Conservation (phyloP, 2,329 filamentous ascomycete species). For the Sarocladiaceae sp. region DNA sequence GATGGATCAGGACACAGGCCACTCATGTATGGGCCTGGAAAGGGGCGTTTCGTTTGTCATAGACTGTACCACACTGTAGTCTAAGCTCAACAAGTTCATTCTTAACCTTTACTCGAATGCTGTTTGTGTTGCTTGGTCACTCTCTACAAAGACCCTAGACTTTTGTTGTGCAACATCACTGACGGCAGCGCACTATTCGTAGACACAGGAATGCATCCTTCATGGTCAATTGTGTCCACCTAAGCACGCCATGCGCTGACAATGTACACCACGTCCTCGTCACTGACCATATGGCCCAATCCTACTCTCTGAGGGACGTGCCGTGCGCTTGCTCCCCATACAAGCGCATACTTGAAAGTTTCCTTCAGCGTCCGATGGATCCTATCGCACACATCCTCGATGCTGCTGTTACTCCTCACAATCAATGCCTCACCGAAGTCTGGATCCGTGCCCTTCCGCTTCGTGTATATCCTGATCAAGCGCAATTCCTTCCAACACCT, state of each 20-base stretch:
- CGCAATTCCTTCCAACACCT: slow-evolving; percentile 90
- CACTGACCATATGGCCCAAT: slow-evolving; percentile 68
- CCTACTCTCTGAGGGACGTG: slow-evolving; percentile 94
- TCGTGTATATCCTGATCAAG: slow-evolving; percentile 91
- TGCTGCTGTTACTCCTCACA: slow-evolving; percentile 77
- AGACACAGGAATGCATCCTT: too few relatives aligned
- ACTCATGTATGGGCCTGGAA: not conserved
- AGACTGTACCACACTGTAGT: slow-evolving; percentile 6
- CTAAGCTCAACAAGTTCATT: too few relatives aligned
- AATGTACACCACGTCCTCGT: slow-evolving; percentile 65
- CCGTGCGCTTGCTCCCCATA: slow-evolving; percentile 94
- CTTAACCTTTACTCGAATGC: too few relatives aligned
- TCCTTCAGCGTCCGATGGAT: slow-evolving; percentile 94
- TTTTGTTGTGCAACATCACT: too few relatives aligned
- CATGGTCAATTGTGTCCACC: slow-evolving; percentile 11
- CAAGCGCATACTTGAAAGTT: slow-evolving; percentile 96
- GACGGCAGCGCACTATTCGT: too few relatives aligned
- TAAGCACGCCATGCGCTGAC: slow-evolving; percentile 58
- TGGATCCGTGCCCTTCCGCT: slow-evolving; percentile 86
- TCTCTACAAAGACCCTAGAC: too few relatives aligned
- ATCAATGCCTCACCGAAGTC: slow-evolving; percentile 90
- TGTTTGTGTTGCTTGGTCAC: too few relatives aligned
- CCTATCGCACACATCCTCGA: slow-evolving; percentile 95
- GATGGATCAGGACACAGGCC: not conserved
- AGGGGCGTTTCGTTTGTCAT: slow-evolving; percentile 7